Evolutionary conservation across 225 moss, liverwort and hornwort species (phyloP).

Genomic region (Sphagnum tenellum): DNA sequence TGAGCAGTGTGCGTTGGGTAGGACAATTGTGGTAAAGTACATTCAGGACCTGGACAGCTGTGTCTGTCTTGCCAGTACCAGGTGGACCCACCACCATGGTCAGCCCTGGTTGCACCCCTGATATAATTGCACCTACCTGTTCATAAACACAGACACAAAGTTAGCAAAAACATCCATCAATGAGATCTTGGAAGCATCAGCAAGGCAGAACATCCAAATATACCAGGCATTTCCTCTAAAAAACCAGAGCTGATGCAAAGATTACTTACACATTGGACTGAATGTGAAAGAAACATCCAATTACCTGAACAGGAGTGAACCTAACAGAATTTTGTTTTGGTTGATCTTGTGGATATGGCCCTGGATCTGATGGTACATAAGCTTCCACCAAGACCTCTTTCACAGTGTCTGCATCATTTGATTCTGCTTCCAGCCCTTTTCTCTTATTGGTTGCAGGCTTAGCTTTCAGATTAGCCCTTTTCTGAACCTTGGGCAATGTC

Average conservation of each 20-base stretch:
- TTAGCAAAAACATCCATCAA: too few relatives aligned
- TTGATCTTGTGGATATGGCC: constrained; percentile 98
- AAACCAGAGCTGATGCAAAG: neutral
- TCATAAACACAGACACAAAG: too few relatives aligned
- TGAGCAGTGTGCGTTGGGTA: constrained; percentile 81
- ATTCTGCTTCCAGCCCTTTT: constrained; percentile 34
- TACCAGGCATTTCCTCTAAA: too few relatives aligned
- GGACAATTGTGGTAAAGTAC: constrained; percentile 94
- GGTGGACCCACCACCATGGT: constrained; percentile 98
- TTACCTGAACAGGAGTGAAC: constrained; percentile 87
- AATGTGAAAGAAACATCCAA: neutral
- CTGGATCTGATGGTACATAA: constrained; percentile 95
- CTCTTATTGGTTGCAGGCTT: constrained; percentile 46
- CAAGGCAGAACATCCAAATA: too few relatives aligned
- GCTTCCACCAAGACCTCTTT: constrained; percentile 54
- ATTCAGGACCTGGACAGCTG: constrained; percentile 97
- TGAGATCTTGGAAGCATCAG: too few relatives aligned
- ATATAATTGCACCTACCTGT: constrained; percentile 82
- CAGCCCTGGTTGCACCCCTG: constrained; percentile 93
- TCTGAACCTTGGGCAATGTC: constrained; percentile 41
- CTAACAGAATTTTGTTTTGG: constrained; percentile 81
- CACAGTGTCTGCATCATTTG: constrained; percentile 19
- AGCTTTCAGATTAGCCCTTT: constrained; percentile 14
- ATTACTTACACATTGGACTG: neutral
- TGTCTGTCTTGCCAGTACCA: constrained; percentile 98